phyloP scores from a whole-genome alignment of 805 yeast species.

The Geotrichum ghanense region DNA sequence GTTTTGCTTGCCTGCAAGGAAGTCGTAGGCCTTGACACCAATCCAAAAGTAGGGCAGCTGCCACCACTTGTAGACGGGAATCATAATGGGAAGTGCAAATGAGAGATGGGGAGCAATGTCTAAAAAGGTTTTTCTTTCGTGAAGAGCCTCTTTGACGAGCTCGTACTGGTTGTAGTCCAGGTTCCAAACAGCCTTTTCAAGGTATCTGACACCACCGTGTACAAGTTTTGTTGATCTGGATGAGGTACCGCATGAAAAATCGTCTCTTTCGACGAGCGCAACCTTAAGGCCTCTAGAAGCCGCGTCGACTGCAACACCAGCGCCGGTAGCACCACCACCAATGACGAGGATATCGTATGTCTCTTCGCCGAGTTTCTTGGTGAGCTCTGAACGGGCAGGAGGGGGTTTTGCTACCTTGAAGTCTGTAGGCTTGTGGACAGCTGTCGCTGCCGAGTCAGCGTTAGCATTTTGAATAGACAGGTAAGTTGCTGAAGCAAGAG shows the following conservation, averaged over 20 bases:
- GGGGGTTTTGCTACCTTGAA: neutral
- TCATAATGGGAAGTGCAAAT: constrained; percentile 78
- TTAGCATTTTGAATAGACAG: constrained; percentile 1
- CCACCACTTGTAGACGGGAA: constrained; percentile 95
- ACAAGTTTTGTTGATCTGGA: constrained; percentile 94
- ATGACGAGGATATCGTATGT: constrained; percentile 73
- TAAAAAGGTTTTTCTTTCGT: constrained; percentile 76
- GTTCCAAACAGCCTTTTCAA: constrained; percentile 91
- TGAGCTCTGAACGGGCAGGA: neutral
- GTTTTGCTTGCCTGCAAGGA: constrained; percentile 85
- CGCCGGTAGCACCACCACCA: constrained; percentile 96
- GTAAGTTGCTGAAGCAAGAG: constrained; percentile 1
- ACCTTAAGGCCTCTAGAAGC: constrained; percentile 83
- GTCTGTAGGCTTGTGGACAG: neutral
- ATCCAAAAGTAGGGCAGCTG: constrained; percentile 87
- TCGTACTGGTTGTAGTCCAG: constrained; percentile 82
- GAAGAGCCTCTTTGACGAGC: constrained; percentile 78
- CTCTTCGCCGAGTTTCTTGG: constrained; percentile 22
- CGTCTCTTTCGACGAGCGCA: constrained; percentile 74
- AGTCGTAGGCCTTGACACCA: constrained; percentile 85
- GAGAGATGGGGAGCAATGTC: constrained; percentile 89
- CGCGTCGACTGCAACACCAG: constrained; percentile 90
- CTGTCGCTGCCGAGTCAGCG: constrained; percentile 1
- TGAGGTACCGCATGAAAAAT: constrained; percentile 87
- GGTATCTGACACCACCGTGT: constrained; percentile 93